Evolutionary conservation across 345 rosid species (phyloP).

Genomic region (Pseudoturritis turrita): DNA sequence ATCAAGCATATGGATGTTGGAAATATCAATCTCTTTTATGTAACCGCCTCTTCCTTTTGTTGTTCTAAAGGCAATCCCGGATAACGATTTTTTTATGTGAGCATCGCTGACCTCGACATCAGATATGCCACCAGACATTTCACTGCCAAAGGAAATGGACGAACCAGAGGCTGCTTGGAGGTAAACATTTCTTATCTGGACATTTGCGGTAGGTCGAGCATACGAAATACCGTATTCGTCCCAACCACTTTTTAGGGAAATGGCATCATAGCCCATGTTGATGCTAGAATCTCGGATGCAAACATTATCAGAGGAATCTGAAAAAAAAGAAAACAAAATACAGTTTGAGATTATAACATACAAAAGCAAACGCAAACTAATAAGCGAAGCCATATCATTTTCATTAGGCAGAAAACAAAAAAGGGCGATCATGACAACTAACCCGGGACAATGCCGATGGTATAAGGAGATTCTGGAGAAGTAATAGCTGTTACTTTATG

Average conservation of each 20-base stretch:
- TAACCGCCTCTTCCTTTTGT: conserved; percentile 52
- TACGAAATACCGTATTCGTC: conserved; percentile 56
- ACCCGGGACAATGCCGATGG: conserved; percentile 53
- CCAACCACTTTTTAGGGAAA: conserved; percentile 60
- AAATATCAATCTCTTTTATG: conserved; percentile 38
- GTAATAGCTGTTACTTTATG: conserved; percentile 37
- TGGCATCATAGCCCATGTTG: conserved; percentile 49
- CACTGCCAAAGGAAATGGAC: conserved; percentile 52
- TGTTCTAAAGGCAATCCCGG: conserved; percentile 45
- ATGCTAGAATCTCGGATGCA: conserved; percentile 51
- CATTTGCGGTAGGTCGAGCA: conserved; percentile 34
- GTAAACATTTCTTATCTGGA: conserved; percentile 37
- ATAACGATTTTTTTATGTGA: conserved; percentile 25
- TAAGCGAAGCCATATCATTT: background rate
- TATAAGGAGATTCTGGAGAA: conserved; percentile 45
- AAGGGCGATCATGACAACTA: background rate
- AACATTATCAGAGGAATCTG: conserved; percentile 53
- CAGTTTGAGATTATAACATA: background rate
- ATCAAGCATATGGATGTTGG: conserved; percentile 32
- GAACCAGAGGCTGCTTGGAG: conserved; percentile 40
- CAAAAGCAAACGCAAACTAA: background rate
- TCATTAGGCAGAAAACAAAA: background rate
- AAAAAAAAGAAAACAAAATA: background rate
- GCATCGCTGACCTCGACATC: conserved; percentile 33
- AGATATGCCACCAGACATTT: conserved; percentile 53